A percentile compares a stretch with the other conserved stretches of the same genome.
Conservation (phyloP, 1,284 basidiomycete species). For the Sanghuangporus weigelae region DNA sequence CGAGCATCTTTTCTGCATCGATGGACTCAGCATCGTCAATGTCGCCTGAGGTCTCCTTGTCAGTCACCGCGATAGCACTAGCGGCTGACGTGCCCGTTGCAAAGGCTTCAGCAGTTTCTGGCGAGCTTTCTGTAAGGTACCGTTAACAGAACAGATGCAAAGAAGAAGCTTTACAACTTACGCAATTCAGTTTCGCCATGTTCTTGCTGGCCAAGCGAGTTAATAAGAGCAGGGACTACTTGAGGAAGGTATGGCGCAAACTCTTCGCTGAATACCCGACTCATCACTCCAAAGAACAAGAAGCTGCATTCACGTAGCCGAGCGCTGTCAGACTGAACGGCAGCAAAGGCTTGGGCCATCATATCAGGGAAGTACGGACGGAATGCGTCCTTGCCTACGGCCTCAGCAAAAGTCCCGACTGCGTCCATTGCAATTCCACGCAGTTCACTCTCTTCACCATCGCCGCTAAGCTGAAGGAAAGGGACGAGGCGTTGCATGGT, state of each 20-base stretch:
- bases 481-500: slow-evolving; percentile 89
- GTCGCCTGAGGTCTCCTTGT: slow-evolving; percentile 47
- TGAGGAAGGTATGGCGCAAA: slow-evolving; percentile 85
- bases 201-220: slow-evolving; percentile 84
- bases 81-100: slow-evolving; percentile 68
- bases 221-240: slow-evolving; percentile 84
- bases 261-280: slow-evolving; percentile 92
- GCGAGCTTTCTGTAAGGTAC: slow-evolving; percentile 37
- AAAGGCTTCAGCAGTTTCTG: slow-evolving; percentile 53
- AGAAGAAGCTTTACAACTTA: slow-evolving; percentile 30
- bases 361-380: slow-evolving; percentile 92
- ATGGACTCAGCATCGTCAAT: slow-evolving; percentile 76
- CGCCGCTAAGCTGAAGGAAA: slow-evolving; percentile 75
- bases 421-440: slow-evolving; percentile 99
- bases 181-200: slow-evolving; percentile 57
- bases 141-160: not conserved
- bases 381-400: slow-evolving; percentile 93
- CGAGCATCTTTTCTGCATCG: slow-evolving; percentile 80
- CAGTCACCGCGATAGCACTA: slow-evolving; percentile 57
- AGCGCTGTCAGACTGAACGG: slow-evolving; percentile 82
- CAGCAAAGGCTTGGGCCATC: slow-evolving; percentile 95
- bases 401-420: slow-evolving; percentile 96
- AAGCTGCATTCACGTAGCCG: slow-evolving; percentile 94
- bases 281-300: slow-evolving; percentile 98
- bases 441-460: slow-evolving; percentile 89